Percentiles rank a stretch among this genome's conserved stretches.
phyloP scores from a whole-genome alignment of 495 filamentous ascomycete species.

The Neurospora tetraspora region DNA sequence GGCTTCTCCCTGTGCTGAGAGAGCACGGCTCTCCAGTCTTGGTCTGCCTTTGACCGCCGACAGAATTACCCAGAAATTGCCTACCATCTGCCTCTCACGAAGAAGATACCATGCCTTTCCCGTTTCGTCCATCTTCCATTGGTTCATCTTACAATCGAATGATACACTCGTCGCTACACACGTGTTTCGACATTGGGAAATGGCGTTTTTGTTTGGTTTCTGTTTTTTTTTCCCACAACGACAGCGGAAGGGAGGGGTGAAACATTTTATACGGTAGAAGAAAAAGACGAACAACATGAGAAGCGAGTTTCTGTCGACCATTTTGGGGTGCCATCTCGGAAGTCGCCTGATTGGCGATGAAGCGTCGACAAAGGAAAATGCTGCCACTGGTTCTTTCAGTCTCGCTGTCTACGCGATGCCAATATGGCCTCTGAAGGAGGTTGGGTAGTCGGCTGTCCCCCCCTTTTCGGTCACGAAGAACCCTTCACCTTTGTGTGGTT shows the following conservation, averaged over 20 bases:
- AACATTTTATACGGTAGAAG: background rate
- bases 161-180: background rate
- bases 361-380: constrained; percentile 13
- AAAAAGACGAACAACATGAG: background rate
- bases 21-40: background rate
- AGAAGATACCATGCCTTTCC: background rate
- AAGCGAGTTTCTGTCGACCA: background rate
- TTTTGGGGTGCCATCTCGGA: background rate
- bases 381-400: background rate
- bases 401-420: constrained; percentile 17
- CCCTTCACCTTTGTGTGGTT: background rate
- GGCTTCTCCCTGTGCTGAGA: background rate
- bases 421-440: constrained; percentile 1
- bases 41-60: background rate
- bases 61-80: background rate
- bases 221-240: background rate
- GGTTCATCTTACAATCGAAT: background rate
- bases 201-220: background rate
- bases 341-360: constrained; percentile 14
- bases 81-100: background rate
- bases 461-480: background rate
- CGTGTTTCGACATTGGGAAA: background rate
- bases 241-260: background rate
- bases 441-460: background rate
- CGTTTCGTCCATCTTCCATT: background rate